Evolutionary conservation across 116 monocot genomes (phyloP).

Genomic region (Dioscorea cayenensis): DNA sequence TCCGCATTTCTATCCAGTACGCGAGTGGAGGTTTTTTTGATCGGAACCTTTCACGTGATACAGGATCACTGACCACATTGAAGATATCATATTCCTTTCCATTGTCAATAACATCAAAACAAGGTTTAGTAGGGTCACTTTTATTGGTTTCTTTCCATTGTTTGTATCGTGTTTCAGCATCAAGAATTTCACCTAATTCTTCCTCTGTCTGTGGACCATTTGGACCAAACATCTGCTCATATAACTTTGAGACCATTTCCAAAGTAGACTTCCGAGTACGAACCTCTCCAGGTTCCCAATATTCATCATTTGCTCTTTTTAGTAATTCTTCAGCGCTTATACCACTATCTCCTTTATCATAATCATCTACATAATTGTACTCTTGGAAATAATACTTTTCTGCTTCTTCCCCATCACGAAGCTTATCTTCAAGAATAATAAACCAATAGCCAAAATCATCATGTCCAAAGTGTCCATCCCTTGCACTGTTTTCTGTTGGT

Average conservation of each 20-base stretch:
- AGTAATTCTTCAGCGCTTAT: conserved; percentile 70
- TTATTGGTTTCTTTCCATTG: conserved; percentile 60
- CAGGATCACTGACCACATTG: conserved; percentile 57
- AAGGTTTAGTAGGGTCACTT: conserved; percentile 28
- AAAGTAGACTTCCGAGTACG: conserved; percentile 40
- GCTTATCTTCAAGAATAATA: conserved; percentile 94
- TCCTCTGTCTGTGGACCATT: conserved; percentile 91
- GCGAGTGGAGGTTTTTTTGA: conserved; percentile 69
- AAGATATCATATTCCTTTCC: conserved; percentile 70
- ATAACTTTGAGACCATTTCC: conserved; percentile 76
- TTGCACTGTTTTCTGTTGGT: conserved; percentile 80
- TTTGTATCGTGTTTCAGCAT: conserved; percentile 83
- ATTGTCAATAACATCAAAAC: conserved; percentile 79
- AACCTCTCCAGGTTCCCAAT: conserved; percentile 95
- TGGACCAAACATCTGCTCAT: conserved; percentile 96
- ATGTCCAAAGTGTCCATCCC: conserved; percentile 89
- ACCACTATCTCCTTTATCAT: conserved; percentile 86
- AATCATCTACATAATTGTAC: conserved; percentile 91
- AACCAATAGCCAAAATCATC: conserved; percentile 99
- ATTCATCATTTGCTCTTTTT: conserved; percentile 63
- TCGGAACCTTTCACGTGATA: conserved; percentile 69
- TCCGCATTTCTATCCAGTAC: conserved; percentile 96
- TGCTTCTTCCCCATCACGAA: conserved; percentile 70
- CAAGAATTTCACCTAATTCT: conserved; percentile 82
- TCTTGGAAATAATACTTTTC: conserved; percentile 94